phyloP scores from a whole-genome alignment of 2,329 filamentous ascomycete species.

The Apiospora arundinis region DNA sequence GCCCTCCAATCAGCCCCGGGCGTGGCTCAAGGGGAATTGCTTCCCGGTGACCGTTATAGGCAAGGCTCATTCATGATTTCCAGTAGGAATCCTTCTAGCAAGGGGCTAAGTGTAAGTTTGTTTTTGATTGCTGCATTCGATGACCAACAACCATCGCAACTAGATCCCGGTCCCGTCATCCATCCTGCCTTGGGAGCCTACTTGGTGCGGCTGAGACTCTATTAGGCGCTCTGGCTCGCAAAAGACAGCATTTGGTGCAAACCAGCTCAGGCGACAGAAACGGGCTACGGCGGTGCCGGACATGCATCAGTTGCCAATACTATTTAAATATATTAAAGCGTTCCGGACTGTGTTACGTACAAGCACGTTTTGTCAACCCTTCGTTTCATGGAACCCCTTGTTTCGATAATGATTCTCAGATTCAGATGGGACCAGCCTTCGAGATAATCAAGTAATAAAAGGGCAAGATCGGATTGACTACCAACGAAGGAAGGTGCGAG shows the following conservation, averaged over 20 bases:
- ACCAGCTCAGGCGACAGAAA: background rate
- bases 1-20: background rate
- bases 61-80: background rate
- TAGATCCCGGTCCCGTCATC: background rate
- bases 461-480: background rate
- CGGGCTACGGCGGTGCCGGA: background rate
- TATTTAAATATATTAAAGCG: constrained; percentile 1
- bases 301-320: background rate
- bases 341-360: background rate
- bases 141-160: background rate
- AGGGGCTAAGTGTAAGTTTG: background rate
- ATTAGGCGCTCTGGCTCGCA: background rate
- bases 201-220: background rate
- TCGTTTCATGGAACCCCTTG: background rate
- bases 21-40: background rate
- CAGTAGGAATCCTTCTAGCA: background rate
- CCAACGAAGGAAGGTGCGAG: background rate
- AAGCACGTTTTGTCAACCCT: too few relatives aligned
- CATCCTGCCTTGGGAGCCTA: background rate
- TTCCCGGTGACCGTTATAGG: constrained; percentile 6
- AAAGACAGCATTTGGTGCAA: background rate
- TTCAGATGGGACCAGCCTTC: background rate
- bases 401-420: background rate
- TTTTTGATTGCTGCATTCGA: background rate
- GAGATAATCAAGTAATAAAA: background rate